Percentiles rank a stretch among this genome's conserved stretches.
phyloP scores from a whole-genome alignment of 129 eudicot species.

The Gnaphalium uliginosum region DNA sequence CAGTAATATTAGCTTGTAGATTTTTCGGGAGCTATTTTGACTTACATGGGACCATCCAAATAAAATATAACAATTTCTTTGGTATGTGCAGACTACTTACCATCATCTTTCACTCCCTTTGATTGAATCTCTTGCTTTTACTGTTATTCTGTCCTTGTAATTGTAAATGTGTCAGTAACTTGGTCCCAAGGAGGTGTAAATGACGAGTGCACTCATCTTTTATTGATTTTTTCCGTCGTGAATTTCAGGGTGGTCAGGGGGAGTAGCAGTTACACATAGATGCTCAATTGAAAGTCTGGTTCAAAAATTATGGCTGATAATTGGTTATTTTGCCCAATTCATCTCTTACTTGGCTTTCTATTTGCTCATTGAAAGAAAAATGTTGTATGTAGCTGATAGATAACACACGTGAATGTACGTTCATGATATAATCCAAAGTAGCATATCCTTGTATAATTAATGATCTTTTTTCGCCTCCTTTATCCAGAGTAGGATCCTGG shows the following conservation, averaged over 20 bases:
- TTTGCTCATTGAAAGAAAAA: not conserved
- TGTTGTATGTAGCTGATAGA: not conserved
- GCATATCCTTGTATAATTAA: not conserved
- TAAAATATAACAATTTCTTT: not conserved
- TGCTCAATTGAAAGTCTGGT: conserved; percentile 9
- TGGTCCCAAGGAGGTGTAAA: not conserved
- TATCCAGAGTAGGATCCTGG: not conserved
- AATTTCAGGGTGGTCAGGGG: conserved; percentile 23
- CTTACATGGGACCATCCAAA: not conserved
- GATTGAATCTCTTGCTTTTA: not conserved
- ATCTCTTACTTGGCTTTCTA: conserved; percentile 21
- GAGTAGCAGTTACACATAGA: conserved; percentile 8
- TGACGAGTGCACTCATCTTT: not conserved
- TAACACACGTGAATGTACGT: not conserved
- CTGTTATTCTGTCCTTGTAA: not conserved
- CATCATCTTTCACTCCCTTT: not conserved
- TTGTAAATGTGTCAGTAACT: not conserved
- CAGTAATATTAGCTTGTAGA: not conserved
- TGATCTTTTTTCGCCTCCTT: not conserved
- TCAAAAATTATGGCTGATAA: not conserved
- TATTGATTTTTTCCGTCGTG: conserved; percentile 3
- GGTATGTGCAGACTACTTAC: not conserved
- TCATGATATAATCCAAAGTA: conserved; percentile 7
- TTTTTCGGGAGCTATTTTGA: not conserved
- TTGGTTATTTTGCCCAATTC: not conserved